Percentiles rank a stretch among this genome's conserved stretches.
phyloP scores from a whole-genome alignment of 495 filamentous ascomycete genomes.

The Halenospora varia region DNA sequence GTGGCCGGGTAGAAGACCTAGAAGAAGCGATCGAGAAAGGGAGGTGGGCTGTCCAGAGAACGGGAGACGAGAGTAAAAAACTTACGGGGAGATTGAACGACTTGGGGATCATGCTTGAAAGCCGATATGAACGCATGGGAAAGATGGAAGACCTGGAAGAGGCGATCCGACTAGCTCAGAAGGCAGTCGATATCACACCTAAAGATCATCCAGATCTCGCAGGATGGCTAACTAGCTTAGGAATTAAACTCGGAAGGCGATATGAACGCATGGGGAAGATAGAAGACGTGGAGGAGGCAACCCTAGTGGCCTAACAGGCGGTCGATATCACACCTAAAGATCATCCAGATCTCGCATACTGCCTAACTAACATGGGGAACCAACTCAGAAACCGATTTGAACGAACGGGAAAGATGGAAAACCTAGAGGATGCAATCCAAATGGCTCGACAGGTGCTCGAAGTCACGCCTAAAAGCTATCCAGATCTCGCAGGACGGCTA shows the following conservation, averaged over 20 bases:
- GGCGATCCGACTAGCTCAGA: neutral
- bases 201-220: neutral
- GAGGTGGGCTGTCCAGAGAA: too few relatives aligned
- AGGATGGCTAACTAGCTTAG: neutral
- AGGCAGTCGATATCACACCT: neutral
- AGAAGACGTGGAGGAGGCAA: neutral
- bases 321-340: neutral
- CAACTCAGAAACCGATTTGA: neutral
- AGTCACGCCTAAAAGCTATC: neutral
- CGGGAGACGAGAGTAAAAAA: too few relatives aligned
- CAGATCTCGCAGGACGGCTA: neutral
- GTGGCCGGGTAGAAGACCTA: too few relatives aligned
- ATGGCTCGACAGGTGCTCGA: neutral
- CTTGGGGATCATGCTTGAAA: neutral
- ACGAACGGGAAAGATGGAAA: neutral
- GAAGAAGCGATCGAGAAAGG: too few relatives aligned
- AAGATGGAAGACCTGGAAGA: neutral
- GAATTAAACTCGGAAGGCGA: neutral
- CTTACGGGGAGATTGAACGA: too few relatives aligned
- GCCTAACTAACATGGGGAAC: neutral
- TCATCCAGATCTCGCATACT: neutral
- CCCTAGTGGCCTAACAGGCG: neutral
- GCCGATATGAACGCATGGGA: neutral
- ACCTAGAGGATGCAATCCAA: neutral
- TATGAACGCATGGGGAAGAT: neutral